Evolutionary conservation across 495 filamentous ascomycete genomes (phyloP), one percentile per base, ranked within the genome.

Genomic region (Penicillium cosmopolitanum): DNA sequence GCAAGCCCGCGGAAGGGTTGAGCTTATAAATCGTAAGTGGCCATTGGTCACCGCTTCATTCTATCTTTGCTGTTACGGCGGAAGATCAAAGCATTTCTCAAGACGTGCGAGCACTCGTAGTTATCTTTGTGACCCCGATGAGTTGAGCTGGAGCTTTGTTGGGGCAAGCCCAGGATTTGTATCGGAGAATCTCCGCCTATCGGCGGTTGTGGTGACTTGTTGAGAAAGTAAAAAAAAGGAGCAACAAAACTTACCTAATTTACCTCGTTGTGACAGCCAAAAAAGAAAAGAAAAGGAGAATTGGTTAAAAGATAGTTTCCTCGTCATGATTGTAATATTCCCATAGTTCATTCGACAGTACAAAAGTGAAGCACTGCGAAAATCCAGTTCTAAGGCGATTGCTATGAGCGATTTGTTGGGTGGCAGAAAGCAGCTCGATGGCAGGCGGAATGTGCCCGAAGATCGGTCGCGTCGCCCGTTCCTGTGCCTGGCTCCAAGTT

Each of bases 361-460:
- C 8, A 31, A 31, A 1, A 31, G 4, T 31, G 28, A 31, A 31
- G 28, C 5, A 31, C 0, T 31, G 8, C 28, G 8, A 31, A 8
- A 31, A 31, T 1, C 8, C 8, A 9, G 28, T 31, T 31, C 8
- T 1, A 31, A 7, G 28, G 28, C 28, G 28, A 31, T 15, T 13
- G 15, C 42, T 19, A 46, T 46, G 42, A 46, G 42, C 42, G 42
- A 46, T 46, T 46, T 46, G 42, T 46, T 46, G 42, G 36, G 28
- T 31, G 8, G 36, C 36, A 38, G 36, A 38, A 38, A 13, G 15
- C 36, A 38, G 4, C 36, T 13, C 10, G 36, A 9, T 18, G 15
- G n/a, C 42, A 1, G 42, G 42, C 42, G 42, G 42, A 46, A 46
- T 21, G 7, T 15, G 18, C n/a, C 42, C 42, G 42, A 19, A 21